Percentiles rank a stretch among this genome's conserved stretches.
These are phyloP conservation scores for Umbelopsis sp. DNA, from an alignment of 192 early-diverging fungal genomes.

Conservation along the genomic window DNA sequence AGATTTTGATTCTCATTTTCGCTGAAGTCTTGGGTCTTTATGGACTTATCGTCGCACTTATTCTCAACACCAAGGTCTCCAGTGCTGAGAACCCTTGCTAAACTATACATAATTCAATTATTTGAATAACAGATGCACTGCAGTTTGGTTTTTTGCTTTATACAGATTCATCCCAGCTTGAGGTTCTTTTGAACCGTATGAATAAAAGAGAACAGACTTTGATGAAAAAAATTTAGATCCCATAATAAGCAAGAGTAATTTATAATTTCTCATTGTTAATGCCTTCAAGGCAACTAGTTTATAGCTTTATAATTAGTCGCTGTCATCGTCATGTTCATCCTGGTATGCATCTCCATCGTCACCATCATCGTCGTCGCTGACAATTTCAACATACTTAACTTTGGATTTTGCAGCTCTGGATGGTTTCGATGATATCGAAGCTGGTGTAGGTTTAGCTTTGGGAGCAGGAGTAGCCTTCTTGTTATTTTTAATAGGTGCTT, in stretches of 20 bases:
- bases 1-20: constrained; percentile 86
- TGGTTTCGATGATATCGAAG: not conserved
- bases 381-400: constrained; percentile 10
- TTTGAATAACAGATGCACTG: constrained; percentile 13
- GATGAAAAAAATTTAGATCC: not conserved
- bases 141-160: constrained; percentile 17
- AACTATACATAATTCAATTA: constrained; percentile 9
- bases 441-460: not conserved
- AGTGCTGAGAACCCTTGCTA: constrained; percentile 25
- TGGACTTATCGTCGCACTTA: constrained; percentile 83
- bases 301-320: not conserved
- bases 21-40: constrained; percentile 88
- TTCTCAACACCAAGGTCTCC: constrained; percentile 79
- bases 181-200: not conserved
- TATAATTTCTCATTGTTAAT: too few relatives aligned
- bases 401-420: not conserved
- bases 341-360: not conserved
- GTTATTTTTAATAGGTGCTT: not conserved
- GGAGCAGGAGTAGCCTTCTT: constrained; percentile 1
- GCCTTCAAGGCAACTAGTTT: not conserved
- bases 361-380: constrained; percentile 4
- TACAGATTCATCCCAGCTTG: constrained; percentile 6
- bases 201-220: constrained; percentile 16
- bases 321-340: not conserved
- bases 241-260: not conserved